Base-by-base conservation (phyloP, 345 rosid genomes). In the Jatropha curcas region DNA sequence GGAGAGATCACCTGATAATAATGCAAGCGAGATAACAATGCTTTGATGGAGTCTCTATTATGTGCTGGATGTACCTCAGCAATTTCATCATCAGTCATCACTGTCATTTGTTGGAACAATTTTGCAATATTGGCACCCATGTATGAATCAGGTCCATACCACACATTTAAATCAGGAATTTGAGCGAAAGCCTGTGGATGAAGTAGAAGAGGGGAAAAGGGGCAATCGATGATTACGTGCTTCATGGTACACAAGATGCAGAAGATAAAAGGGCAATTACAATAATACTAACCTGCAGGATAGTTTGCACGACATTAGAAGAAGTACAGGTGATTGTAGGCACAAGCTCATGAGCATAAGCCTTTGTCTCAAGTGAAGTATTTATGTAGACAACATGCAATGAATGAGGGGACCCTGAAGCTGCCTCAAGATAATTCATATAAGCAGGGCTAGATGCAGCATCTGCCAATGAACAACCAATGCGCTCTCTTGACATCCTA, bases 261-360 rank as follows among this genome's bases (percentile, higher is more conserved):
- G 43, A 19, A 20, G 57, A 71, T 57, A 41, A 60, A 53, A 27
- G 52, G n/a, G 70, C 31, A n/a, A 39, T 59, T 3, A 43, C 34
- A 46, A 28, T 65, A 71, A 59, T 50, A 83, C 83, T 70, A 63
- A 95, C 99, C 98, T 95, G 97, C 65, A 93, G 82, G 77, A 93
- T 83, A 33, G 97, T 95, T 81, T 91, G 97, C 73, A 95, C 94
- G 59, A 91, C 98, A 70, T 95, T 95, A 39, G 98, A 95, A 71
- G 98, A 95, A 73, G 98, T 95, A 76, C 98, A 95, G 37, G 99
- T 95, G 76, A 95, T 91, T 34, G 98, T 92, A 67, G 99, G 98
- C 71, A 95, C 97, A 76, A 95, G 89, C 84, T 95, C 99, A 43
- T 95, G 98, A 57, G 99, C 84, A 79, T 73, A 88, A 77, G 98